These are phyloP conservation scores for Monilinia vaccinii-corymbosi DNA, from an alignment of 2,329 filamentous ascomycete species.

Conservation along the genomic window DNA sequence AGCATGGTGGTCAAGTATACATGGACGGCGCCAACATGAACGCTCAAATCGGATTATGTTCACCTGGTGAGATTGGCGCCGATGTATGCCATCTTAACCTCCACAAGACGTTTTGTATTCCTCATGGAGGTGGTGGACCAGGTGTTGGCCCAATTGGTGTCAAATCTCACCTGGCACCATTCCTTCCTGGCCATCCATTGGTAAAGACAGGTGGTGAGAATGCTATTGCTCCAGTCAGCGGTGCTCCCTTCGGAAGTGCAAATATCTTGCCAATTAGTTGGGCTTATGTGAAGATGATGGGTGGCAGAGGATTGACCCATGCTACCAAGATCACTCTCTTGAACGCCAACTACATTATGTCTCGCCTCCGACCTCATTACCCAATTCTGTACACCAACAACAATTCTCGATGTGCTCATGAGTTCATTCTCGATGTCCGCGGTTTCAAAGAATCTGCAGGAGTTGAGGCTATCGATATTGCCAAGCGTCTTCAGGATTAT, in stretches of 20 bases:
- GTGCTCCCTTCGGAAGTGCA: slow-evolving; percentile 78
- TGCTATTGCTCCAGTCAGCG: slow-evolving; percentile 64
- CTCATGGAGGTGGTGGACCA: slow-evolving; percentile 87
- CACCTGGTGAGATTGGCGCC: slow-evolving; percentile 87
- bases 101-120: slow-evolving; percentile 98
- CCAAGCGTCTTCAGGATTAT: slow-evolving; percentile 94
- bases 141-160: slow-evolving; percentile 93
- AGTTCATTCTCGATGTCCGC: slow-evolving; percentile 89
- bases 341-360: slow-evolving; percentile 94
- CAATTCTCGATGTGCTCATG: slow-evolving; percentile 82
- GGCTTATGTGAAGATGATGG: slow-evolving; percentile 95
- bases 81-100: slow-evolving; percentile 96
- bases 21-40: slow-evolving; percentile 99
- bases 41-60: slow-evolving; percentile 91
- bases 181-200: slow-evolving; percentile 61
- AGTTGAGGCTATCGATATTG: slow-evolving; percentile 87
- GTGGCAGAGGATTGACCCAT: slow-evolving; percentile 68
- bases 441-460: slow-evolving; percentile 75
- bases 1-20: slow-evolving; percentile 87
- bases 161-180: slow-evolving; percentile 67
- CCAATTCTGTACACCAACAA: slow-evolving; percentile 89
- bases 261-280: slow-evolving; percentile 91
- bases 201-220: slow-evolving; percentile 46
- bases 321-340: slow-evolving; percentile 89
- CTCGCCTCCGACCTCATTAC: slow-evolving; percentile 77